phyloP scores from a whole-genome alignment of 768 basidiomycete species.

The Cystobasidium tubakii region DNA sequence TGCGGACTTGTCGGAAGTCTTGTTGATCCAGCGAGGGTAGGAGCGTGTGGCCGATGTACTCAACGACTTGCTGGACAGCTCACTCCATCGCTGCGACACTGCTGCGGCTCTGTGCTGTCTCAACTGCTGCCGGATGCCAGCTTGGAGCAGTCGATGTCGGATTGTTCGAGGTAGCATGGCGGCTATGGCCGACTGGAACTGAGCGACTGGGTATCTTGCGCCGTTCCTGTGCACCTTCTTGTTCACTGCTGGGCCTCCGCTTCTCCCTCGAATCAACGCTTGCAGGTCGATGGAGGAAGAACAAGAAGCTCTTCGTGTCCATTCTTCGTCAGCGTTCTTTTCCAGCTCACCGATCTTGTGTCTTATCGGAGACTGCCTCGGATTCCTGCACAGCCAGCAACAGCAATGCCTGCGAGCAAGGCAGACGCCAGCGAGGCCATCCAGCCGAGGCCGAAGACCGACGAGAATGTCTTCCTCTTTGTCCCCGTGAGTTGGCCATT shows the following conservation, averaged over 20 bases:
- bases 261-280: too few relatives aligned
- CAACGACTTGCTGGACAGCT: background rate
- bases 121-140: background rate
- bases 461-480: slow-evolving; percentile 94
- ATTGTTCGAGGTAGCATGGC: slow-evolving; percentile 24
- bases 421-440: background rate
- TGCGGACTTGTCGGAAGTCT: background rate
- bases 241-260: background rate
- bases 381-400: background rate
- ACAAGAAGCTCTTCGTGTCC: background rate
- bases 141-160: slow-evolving; percentile 20
- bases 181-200: background rate
- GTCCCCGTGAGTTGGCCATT: slow-evolving; percentile 55
- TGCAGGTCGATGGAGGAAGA: background rate
- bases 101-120: background rate
- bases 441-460: slow-evolving; percentile 29
- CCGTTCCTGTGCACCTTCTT: background rate
- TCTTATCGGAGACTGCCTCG: background rate
- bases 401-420: background rate
- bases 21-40: slow-evolving; percentile 35
- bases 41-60: background rate
- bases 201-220: background rate
- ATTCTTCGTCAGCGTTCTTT: slow-evolving; percentile 1
- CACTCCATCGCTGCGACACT: background rate
- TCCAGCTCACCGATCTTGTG: background rate